Conservation (phyloP, 345 rosid genomes). For the Conringia planisiliqua region DNA sequence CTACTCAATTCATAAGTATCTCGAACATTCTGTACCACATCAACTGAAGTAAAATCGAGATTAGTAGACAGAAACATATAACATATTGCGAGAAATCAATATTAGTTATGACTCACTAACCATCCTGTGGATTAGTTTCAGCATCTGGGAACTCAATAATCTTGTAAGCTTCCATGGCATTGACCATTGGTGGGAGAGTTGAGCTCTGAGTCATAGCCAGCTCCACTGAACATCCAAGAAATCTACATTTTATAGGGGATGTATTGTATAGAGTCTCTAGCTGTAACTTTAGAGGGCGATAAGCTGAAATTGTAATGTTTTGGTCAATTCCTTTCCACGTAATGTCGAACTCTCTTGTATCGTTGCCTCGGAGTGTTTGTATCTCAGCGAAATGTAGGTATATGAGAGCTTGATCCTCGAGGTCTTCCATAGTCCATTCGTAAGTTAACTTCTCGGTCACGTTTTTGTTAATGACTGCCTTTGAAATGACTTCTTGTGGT, state of each 20-base stretch:
- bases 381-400: slow-evolving; percentile 40
- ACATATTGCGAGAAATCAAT: neutral
- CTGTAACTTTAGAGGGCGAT: slow-evolving; percentile 1
- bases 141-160: slow-evolving; percentile 5
- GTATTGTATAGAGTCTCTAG: slow-evolving; percentile 17
- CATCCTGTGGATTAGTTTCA: slow-evolving; percentile 21
- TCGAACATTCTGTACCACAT: slow-evolving; percentile 37
- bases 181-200: slow-evolving; percentile 22
- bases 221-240: neutral
- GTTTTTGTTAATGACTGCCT: slow-evolving; percentile 16
- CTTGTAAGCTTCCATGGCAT: slow-evolving; percentile 13
- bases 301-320: slow-evolving; percentile 11
- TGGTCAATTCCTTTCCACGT: neutral
- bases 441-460: slow-evolving; percentile 21
- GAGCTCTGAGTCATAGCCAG: neutral
- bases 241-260: neutral
- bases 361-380: neutral
- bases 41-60: neutral
- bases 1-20: slow-evolving; percentile 26
- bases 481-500: slow-evolving; percentile 13
- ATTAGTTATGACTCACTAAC: slow-evolving; percentile 3
- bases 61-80: neutral
- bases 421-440: neutral
- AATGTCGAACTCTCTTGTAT: slow-evolving; percentile 19
- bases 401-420: neutral